A percentile compares a stretch with the other conserved stretches of the same genome.
phyloP scores from a whole-genome alignment of 1,284 basidiomycete species.

The Mycena sp. region DNA sequence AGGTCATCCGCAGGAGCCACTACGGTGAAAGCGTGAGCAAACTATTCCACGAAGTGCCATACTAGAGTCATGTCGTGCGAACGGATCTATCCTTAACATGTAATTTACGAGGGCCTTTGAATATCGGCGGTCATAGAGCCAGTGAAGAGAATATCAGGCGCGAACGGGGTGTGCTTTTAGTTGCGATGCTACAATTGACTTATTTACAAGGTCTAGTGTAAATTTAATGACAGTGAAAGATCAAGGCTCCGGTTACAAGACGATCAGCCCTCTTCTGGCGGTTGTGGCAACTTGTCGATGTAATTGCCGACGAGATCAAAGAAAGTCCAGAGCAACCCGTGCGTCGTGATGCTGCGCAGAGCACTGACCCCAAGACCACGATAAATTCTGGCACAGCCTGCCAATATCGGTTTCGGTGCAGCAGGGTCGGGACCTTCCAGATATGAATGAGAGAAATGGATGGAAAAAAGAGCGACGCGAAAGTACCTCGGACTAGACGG shows the following conservation, averaged over 20 bases:
- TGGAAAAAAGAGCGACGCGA: constrained; percentile 4
- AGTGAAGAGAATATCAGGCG: too few species aligned
- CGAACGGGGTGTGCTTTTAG: constrained; percentile 1
- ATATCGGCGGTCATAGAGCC: too few species aligned
- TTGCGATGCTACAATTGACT: constrained; percentile 16
- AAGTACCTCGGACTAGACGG: constrained; percentile 76
- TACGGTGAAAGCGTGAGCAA: constrained; percentile 88
- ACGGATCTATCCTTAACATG: background rate
- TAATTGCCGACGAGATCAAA: constrained; percentile 80
- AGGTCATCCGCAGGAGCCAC: constrained; percentile 94
- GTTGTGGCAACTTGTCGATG: constrained; percentile 72
- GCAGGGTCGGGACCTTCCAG: constrained; percentile 76
- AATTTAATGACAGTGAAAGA: constrained; percentile 4
- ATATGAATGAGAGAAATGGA: background rate
- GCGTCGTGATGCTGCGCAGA: constrained; percentile 83
- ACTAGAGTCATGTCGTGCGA: constrained; percentile 51
- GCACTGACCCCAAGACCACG: constrained; percentile 88
- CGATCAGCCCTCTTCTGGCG: constrained; percentile 10
- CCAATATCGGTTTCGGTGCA: constrained; percentile 72
- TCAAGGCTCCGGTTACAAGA: background rate
- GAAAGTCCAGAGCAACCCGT: constrained; percentile 85
- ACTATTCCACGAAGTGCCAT: constrained; percentile 87
- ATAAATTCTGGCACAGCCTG: constrained; percentile 81
- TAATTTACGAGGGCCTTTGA: too few species aligned
- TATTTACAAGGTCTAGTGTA: constrained; percentile 26